Evolutionary conservation across 2,329 filamentous ascomycete genomes (phyloP).

Genomic region (Bertia moriformis): DNA sequence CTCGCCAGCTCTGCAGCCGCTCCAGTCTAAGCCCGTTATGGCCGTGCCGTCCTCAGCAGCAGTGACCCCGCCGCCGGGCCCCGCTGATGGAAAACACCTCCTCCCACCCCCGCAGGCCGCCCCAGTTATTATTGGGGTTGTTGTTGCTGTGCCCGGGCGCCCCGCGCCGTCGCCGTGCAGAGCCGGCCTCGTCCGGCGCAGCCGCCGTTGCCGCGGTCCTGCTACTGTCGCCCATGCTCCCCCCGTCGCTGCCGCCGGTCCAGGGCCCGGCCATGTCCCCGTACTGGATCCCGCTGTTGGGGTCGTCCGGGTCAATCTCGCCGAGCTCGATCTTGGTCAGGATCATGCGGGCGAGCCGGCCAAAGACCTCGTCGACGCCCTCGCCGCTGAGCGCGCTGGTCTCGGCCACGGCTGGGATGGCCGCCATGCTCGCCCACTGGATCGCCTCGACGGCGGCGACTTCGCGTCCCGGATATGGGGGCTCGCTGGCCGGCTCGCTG

Average conservation of each 20-base stretch:
- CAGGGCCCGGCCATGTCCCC: conserved; percentile 57
- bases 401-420: conserved; percentile 75
- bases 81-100: too few relatives aligned
- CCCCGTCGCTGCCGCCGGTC: conserved; percentile 54
- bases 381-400: conserved; percentile 79
- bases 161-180: too few relatives aligned
- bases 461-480: conserved; percentile 71
- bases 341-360: conserved; percentile 76
- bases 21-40: too few relatives aligned
- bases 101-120: too few relatives aligned
- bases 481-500: conserved; percentile 54
- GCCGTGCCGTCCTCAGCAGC: too few relatives aligned
- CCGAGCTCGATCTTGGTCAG: conserved; percentile 94
- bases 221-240: conserved; percentile 59
- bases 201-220: too few relatives aligned
- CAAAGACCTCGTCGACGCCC: conserved; percentile 84
- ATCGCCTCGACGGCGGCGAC: conserved; percentile 64
- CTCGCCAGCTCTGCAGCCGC: too few relatives aligned
- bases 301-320: conserved; percentile 93
- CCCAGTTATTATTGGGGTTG: too few relatives aligned
- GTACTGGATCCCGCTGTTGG: conserved; percentile 92
- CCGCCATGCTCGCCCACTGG: conserved; percentile 68
- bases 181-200: conserved; percentile 35
- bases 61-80: too few relatives aligned
- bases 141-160: too few relatives aligned